phyloP scores from a whole-genome alignment of 2,329 filamentous ascomycete genomes.

The Leptographium wingfieldii region DNA sequence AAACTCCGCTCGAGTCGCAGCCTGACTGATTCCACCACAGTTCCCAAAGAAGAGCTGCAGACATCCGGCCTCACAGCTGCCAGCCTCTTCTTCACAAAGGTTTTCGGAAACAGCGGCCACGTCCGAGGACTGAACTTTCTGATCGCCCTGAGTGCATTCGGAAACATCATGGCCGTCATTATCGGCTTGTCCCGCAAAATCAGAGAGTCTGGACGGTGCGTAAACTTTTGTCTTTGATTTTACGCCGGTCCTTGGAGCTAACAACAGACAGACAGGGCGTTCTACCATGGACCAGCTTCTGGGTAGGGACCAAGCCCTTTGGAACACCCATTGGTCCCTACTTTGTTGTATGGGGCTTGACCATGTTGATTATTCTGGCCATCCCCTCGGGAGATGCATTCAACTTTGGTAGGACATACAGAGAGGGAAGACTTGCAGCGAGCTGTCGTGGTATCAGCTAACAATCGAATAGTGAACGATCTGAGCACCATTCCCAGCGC shows the following conservation, averaged over 20 bases:
- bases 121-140: slow-evolving; percentile 42
- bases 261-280: slow-evolving; percentile 37
- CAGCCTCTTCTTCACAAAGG: slow-evolving; percentile 42
- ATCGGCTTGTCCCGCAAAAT: slow-evolving; percentile 42
- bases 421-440: background rate
- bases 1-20: background rate
- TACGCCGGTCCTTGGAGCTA: background rate
- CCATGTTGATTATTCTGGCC: slow-evolving; percentile 45
- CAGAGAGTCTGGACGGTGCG: slow-evolving; percentile 42
- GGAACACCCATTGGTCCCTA: slow-evolving; percentile 50
- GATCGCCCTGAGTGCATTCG: slow-evolving; percentile 44
- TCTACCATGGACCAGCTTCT: slow-evolving; percentile 43
- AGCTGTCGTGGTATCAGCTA: background rate
- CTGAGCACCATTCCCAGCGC: slow-evolving; percentile 44
- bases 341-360: slow-evolving; percentile 40
- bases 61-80: slow-evolving; percentile 40
- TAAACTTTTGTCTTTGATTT: background rate
- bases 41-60: slow-evolving; percentile 38
- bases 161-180: slow-evolving; percentile 41
- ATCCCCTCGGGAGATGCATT: slow-evolving; percentile 52
- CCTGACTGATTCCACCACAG: slow-evolving; percentile 12
- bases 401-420: slow-evolving; percentile 35
- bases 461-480: slow-evolving; percentile 36
- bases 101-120: slow-evolving; percentile 37
- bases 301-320: slow-evolving; percentile 49